Percentiles rank a stretch among this genome's conserved stretches.
These are phyloP conservation scores for Phytopythium oedochilum DNA, from an alignment of 352 stramenopile species.

Conservation along the genomic window DNA sequence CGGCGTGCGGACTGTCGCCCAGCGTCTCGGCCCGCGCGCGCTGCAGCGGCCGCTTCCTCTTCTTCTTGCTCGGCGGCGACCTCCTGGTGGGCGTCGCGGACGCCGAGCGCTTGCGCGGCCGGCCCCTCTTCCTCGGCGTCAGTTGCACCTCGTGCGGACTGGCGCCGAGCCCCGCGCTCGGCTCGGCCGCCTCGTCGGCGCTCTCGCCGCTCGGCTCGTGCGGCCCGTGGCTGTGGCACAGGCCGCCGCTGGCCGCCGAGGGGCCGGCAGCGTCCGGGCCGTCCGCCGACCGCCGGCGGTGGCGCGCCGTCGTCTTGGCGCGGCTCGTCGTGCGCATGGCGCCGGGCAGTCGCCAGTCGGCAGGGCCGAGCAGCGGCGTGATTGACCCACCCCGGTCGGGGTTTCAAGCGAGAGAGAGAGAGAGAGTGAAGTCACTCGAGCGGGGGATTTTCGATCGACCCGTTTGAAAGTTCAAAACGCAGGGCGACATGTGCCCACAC, in stretches of 20 bases:
- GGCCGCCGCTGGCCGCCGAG: neutral
- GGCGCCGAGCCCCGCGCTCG: neutral
- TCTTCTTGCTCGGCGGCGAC: neutral
- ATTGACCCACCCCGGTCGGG: too few species aligned
- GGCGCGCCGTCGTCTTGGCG: neutral
- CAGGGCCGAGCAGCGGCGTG: neutral
- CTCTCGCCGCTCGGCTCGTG: neutral
- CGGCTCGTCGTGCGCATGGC: neutral
- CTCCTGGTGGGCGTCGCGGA: neutral
- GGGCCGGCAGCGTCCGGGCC: too few species aligned
- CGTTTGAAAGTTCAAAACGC: conserved; percentile 3
- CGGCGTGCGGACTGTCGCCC: neutral
- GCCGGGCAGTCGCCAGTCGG: neutral
- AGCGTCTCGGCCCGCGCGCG: neutral
- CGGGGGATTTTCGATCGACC: neutral
- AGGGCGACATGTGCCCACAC: neutral
- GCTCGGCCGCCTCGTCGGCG: neutral
- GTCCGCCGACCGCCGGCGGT: neutral
- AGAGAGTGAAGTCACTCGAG: neutral
- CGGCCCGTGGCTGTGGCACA: too few species aligned
- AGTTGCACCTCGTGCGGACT: neutral
- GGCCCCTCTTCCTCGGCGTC: neutral
- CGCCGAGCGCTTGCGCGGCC: neutral
- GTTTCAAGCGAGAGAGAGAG: too few species aligned
- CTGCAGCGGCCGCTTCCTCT: neutral